These are phyloP conservation scores for Serendipita sp. DNA, from an alignment of 768 basidiomycete species.

Conservation along the genomic window DNA sequence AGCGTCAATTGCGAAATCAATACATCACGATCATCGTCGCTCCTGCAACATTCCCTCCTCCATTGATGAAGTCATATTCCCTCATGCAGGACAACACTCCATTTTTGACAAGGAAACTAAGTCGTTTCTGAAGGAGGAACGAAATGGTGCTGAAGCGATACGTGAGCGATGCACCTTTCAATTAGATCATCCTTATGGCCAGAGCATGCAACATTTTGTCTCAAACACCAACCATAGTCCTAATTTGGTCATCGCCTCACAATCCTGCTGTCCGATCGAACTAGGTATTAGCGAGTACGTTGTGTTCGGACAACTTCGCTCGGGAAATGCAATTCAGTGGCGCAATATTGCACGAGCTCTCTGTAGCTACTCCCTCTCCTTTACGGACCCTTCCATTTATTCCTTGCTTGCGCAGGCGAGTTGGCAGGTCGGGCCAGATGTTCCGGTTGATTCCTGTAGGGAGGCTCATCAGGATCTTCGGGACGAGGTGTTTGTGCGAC, in stretches of 20 bases:
- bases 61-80: not conserved
- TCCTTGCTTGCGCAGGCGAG: constrained; percentile 29
- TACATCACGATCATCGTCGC: constrained; percentile 22
- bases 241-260: constrained; percentile 31
- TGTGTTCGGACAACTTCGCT: constrained; percentile 31
- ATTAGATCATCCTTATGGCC: not conserved
- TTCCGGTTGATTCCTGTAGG: constrained; percentile 19
- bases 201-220: constrained; percentile 16
- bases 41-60: constrained; percentile 13
- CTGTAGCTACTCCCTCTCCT: constrained; percentile 24
- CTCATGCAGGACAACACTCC: constrained; percentile 18
- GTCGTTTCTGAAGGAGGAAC: constrained; percentile 10
- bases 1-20: constrained; percentile 23
- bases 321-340: constrained; percentile 34
- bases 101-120: constrained; percentile 15
- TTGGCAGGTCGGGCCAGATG: constrained; percentile 27
- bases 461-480: constrained; percentile 27
- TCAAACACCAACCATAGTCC: constrained; percentile 21
- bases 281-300: constrained; percentile 32
- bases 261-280: constrained; percentile 25
- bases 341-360: constrained; percentile 35
- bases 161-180: constrained; percentile 12
- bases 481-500: constrained; percentile 21
- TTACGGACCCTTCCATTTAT: constrained; percentile 28
- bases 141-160: constrained; percentile 9